phyloP scores from a whole-genome alignment of 2,329 filamentous ascomycete genomes.

The Harringtonia aguacate region DNA sequence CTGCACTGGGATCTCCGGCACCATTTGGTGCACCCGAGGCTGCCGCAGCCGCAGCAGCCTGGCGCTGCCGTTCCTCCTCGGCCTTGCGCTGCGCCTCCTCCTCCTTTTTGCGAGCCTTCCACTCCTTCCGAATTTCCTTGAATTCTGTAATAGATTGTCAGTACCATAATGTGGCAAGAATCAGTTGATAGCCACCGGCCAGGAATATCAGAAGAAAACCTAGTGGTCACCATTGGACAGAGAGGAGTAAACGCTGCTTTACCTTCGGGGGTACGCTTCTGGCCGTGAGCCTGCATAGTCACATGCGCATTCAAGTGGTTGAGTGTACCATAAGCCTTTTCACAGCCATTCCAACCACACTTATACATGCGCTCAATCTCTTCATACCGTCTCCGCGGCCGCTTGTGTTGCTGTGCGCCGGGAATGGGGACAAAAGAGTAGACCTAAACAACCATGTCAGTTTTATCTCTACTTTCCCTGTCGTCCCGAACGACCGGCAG shows the following conservation, averaged over 20 bases:
- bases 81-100: conserved; percentile 84
- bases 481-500: no score
- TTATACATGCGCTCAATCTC: conserved; percentile 99
- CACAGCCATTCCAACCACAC: conserved; percentile 95
- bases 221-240: no score
- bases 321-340: conserved; percentile 95
- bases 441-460: conserved; percentile 49
- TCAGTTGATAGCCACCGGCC: neutral
- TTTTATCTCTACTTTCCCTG: neutral
- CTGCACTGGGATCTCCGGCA: conserved; percentile 42
- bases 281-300: conserved; percentile 95
- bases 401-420: conserved; percentile 93
- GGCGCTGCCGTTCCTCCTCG: conserved; percentile 71
- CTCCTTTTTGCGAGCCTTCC: conserved; percentile 99
- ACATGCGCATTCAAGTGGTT: conserved; percentile 98
- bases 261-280: conserved; percentile 96
- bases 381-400: conserved; percentile 85
- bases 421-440: conserved; percentile 98
- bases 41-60: conserved; percentile 39
- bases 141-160: conserved; percentile 59
- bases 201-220: no score
- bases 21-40: conserved; percentile 34
- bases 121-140: conserved; percentile 86
- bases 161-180: neutral
- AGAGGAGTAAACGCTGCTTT: conserved; percentile 25